These are phyloP conservation scores for Earliella scabrosa DNA, from an alignment of 1,284 basidiomycete genomes.

Conservation along the genomic window DNA sequence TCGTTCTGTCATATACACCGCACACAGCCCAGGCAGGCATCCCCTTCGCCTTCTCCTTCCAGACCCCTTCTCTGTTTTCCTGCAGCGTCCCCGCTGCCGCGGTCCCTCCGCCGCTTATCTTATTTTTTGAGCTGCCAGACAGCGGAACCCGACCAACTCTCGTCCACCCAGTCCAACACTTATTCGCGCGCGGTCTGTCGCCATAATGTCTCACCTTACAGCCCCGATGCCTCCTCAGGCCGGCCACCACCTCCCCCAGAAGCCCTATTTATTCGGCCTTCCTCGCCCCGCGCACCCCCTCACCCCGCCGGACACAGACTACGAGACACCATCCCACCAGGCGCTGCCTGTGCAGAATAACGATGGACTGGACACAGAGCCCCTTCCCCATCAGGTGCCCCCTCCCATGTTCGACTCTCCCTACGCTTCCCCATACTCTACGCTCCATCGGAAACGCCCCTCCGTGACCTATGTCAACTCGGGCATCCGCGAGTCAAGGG, in stretches of 20 bases:
- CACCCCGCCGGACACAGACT: slow-evolving; percentile 60
- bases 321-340: slow-evolving; percentile 36
- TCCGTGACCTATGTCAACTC: slow-evolving; percentile 63
- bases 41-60: slow-evolving; percentile 11
- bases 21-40: slow-evolving; percentile 13
- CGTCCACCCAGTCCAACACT: slow-evolving; percentile 15
- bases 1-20: slow-evolving; percentile 8
- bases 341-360: slow-evolving; percentile 23
- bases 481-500: slow-evolving; percentile 51
- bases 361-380: slow-evolving; percentile 30
- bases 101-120: slow-evolving; percentile 4
- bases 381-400: slow-evolving; percentile 19
- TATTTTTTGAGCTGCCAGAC: slow-evolving; percentile 30
- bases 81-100: slow-evolving; percentile 1
- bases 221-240: slow-evolving; percentile 28
- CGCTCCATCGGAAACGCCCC: slow-evolving; percentile 46
- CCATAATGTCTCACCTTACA: slow-evolving; percentile 25
- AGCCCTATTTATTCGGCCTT: slow-evolving; percentile 53
- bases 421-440: slow-evolving; percentile 31
- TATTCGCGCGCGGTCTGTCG: slow-evolving; percentile 13
- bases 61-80: slow-evolving; percentile 6
- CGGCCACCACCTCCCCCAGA: slow-evolving; percentile 47
- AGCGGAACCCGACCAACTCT: slow-evolving; percentile 20
- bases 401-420: slow-evolving; percentile 15
- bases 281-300: slow-evolving; percentile 46